Evolutionary conservation across 352 stramenopile genomes (phyloP), one percentile per base, ranked within the genome.

Genomic region (Phytophthora kernoviae): DNA sequence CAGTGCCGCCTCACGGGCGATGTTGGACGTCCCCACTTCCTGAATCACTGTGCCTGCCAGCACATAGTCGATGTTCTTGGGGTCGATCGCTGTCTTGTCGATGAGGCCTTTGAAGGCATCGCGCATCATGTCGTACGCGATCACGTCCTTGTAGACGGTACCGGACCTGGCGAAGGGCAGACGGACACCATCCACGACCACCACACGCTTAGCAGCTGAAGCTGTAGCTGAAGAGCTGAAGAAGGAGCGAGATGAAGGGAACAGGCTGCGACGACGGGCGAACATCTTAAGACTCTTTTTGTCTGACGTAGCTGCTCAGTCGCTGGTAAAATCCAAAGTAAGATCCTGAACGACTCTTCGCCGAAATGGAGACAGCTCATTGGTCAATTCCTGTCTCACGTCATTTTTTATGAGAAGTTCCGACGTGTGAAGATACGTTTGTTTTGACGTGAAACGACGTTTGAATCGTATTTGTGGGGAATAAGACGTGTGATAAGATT

Each of bases 21-120:
- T 98, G 82, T 99, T 99, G 57, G 84, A 97, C n/a, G 97, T 99
- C 47, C 88, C 81, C 20, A 98, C 92, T 70, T 99, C 96, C 79
- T 98, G 93, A 71, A 99, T 98, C 32, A 99, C 97, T 24, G 96
- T 99, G 18, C 97, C 97, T 33, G 79, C 96, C 45, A 98, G 66
- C 8, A 99, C 81, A 67, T 99, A 99, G 81, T 99, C 97, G 50
- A 99, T 92, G 32, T 87, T 84, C 43, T 80, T 82, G n/a, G 97
- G 95, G 65, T 99, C 87, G 11, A 99, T 71, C 39, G 94, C 96
- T 2, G 95, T 98, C 73, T 98, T 98, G 51, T 89, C 96, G 17
- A 99, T 73, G 20, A 99, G 70, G 10, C 96, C 96, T 74, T 98
- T 98, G 70, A 98, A 96, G 5, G 96, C 96, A 20, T 99, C 77